phyloP scores from a whole-genome alignment of 2,329 filamentous ascomycete species.

The Raffaelea albimanens region DNA sequence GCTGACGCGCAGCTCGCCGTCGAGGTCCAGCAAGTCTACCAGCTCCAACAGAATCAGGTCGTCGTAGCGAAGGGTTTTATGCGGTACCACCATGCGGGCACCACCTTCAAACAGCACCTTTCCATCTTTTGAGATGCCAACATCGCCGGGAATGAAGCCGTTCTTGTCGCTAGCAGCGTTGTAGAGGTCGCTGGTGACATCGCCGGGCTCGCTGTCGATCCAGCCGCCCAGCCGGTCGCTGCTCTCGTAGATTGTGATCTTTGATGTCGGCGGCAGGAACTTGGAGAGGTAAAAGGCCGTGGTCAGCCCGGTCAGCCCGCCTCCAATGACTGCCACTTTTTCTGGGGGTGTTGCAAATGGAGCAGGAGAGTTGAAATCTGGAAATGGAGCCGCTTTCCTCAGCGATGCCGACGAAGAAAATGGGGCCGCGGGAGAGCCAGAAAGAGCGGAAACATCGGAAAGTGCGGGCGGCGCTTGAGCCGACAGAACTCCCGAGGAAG shows the following conservation, averaged over 20 bases:
- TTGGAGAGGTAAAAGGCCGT: constrained; percentile 68
- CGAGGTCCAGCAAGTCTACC: constrained; percentile 31
- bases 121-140: not conserved
- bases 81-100: constrained; percentile 62
- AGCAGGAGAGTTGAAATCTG: no score
- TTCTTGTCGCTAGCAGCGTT: no score
- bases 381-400: no score
- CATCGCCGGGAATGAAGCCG: not conserved
- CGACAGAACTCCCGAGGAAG: no score
- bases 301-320: constrained; percentile 73
- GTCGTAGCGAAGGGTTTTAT: constrained; percentile 36
- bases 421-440: no score
- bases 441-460: no score
- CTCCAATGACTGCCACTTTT: constrained; percentile 62
- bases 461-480: no score
- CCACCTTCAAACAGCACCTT: constrained; percentile 72
- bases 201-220: constrained; percentile 56
- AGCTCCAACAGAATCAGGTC: constrained; percentile 61
- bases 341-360: not conserved
- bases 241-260: constrained; percentile 75
- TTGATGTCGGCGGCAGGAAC: constrained; percentile 51
- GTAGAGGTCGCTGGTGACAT: no score
- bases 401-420: no score
- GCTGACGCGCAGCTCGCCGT: constrained; percentile 42
- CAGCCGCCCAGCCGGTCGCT: constrained; percentile 68